A percentile compares a stretch with the other conserved stretches of the same genome.
Evolutionary conservation across 768 basidiomycete species (phyloP).

Genomic region (Pseudohyphozyma bogoriensis): DNA sequence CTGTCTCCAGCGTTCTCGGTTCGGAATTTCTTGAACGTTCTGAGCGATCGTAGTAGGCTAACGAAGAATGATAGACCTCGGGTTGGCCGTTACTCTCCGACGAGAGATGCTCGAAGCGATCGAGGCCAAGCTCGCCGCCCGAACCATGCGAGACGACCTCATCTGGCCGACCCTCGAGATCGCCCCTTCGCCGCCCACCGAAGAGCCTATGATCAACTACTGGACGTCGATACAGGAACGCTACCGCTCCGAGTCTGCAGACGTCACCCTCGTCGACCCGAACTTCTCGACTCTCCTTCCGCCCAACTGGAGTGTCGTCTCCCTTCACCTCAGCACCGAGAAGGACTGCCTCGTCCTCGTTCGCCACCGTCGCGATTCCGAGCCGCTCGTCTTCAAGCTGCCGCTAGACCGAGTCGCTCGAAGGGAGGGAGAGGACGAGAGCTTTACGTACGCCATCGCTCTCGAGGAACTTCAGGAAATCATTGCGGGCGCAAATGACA

Average conservation of each 20-base stretch:
- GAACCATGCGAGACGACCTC: conserved; percentile 50
- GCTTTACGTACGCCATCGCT: conserved; percentile 63
- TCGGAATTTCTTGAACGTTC: conserved; percentile 26
- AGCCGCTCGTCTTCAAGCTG: conserved; percentile 74
- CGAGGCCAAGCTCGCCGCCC: conserved; percentile 53
- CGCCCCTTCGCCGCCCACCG: conserved; percentile 39
- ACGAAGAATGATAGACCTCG: conserved; percentile 49
- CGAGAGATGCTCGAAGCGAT: conserved; percentile 80
- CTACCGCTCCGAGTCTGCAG: conserved; percentile 44
- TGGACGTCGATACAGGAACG: conserved; percentile 54
- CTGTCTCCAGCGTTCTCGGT: conserved; percentile 55
- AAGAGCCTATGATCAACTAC: conserved; percentile 46
- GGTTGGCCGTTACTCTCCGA: conserved; percentile 64
- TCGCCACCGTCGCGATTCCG: conserved; percentile 53
- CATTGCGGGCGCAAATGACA: conserved; percentile 64
- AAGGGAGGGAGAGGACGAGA: conserved; percentile 58
- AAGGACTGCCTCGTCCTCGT: conserved; percentile 72
- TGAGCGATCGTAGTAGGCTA: conserved; percentile 5
- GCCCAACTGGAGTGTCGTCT: conserved; percentile 68
- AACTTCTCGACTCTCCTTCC: conserved; percentile 51
- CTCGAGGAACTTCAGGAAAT: conserved; percentile 66
- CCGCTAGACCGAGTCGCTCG: conserved; percentile 67
- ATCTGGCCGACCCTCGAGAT: conserved; percentile 55
- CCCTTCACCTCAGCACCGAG: conserved; percentile 72
- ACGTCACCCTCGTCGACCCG: conserved; percentile 16